phyloP scores from a whole-genome alignment of 129 eudicot genomes.

The Pittosporum tobira region DNA sequence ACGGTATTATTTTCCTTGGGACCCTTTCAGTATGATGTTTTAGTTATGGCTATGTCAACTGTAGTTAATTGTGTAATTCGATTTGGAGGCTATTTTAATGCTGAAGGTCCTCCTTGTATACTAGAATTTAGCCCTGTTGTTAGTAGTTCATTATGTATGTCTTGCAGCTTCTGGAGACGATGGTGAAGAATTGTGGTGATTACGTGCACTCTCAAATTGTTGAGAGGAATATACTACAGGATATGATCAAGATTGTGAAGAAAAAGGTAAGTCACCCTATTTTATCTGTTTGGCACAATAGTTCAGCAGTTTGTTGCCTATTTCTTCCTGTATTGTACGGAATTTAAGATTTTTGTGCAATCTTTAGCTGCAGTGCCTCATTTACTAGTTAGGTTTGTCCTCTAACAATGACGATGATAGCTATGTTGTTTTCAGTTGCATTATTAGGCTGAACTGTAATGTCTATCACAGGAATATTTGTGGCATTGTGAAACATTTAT shows the following conservation, averaged over 20 bases:
- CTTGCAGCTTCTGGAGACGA: constrained; percentile 77
- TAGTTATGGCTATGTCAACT: neutral
- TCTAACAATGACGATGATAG: neutral
- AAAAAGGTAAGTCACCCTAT: constrained; percentile 42
- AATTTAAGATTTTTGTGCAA: neutral
- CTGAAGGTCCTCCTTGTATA: no score
- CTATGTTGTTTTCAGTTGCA: neutral
- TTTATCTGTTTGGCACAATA: neutral
- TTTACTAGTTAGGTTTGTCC: neutral
- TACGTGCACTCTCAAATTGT: constrained; percentile 67
- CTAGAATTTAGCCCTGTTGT: neutral
- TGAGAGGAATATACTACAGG: constrained; percentile 61
- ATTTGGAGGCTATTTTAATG: neutral
- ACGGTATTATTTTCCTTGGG: constrained; percentile 45
- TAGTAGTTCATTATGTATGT: neutral
- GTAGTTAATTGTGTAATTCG: neutral
- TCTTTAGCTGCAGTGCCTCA: neutral
- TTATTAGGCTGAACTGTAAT: neutral
- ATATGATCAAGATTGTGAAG: constrained; percentile 86
- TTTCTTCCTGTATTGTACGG: neutral
- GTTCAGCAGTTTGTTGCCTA: neutral
- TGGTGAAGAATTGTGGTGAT: constrained; percentile 93
- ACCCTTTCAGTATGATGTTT: neutral
- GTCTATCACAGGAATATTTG: neutral
- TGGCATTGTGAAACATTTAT: no score